phyloP scores from a whole-genome alignment of 805 yeast species.

The Candida broadrunensis region DNA sequence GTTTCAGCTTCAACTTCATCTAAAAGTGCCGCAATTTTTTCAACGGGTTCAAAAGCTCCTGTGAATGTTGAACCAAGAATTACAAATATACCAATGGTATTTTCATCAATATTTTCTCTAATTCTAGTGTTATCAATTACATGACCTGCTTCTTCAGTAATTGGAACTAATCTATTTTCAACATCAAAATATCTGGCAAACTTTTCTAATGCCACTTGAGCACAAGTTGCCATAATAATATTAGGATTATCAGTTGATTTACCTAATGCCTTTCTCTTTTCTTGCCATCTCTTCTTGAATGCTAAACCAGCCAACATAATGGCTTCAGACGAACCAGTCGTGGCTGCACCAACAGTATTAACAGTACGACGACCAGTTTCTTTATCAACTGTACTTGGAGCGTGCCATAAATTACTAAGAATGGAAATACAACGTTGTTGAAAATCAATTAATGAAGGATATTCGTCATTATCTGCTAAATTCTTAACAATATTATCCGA shows the following conservation, averaged over 20 bases:
- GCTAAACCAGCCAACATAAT: slow-evolving; percentile 92
- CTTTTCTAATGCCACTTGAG: slow-evolving; percentile 92
- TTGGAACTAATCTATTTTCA: slow-evolving; percentile 74
- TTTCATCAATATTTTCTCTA: slow-evolving; percentile 72
- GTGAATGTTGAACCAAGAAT: slow-evolving; percentile 91
- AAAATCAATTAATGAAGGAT: slow-evolving; percentile 77
- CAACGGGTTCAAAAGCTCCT: slow-evolving; percentile 85
- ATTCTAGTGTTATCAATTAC: slow-evolving; percentile 61
- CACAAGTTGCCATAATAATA: slow-evolving; percentile 87
- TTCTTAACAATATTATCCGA: slow-evolving; percentile 78
- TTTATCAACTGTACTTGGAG: slow-evolving; percentile 38
- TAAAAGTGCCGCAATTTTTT: slow-evolving; percentile 55
- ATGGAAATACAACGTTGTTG: slow-evolving; percentile 83
- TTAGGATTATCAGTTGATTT: slow-evolving; percentile 67
- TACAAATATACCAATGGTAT: slow-evolving; percentile 88
- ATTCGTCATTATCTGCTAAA: slow-evolving; percentile 90
- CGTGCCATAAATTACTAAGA: slow-evolving; percentile 78
- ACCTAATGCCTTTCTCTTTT: slow-evolving; percentile 55
- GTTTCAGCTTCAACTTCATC: slow-evolving; percentile 66
- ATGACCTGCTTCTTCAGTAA: slow-evolving; percentile 57
- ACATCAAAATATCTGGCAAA: slow-evolving; percentile 94
- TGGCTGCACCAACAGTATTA: slow-evolving; percentile 75
- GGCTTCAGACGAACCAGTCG: slow-evolving; percentile 94
- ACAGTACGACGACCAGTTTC: slow-evolving; percentile 26
- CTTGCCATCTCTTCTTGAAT: slow-evolving; percentile 88